Evolutionary conservation across 768 basidiomycete genomes (phyloP), one percentile per base, ranked within the genome.

Genomic region (Pulveroboletus sp.): DNA sequence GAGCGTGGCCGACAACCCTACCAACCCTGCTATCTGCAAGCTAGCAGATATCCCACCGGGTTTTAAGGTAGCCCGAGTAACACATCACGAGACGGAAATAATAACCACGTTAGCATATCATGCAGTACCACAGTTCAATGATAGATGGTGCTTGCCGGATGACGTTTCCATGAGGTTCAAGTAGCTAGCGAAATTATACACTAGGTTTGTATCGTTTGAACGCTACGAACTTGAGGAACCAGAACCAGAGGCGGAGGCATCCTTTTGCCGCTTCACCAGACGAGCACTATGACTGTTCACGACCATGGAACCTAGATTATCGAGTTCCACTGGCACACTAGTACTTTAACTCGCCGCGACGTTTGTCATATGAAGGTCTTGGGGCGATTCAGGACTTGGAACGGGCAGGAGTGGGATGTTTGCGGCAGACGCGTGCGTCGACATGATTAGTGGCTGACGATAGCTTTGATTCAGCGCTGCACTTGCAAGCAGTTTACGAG

Each of bases 241-340:
- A n/a, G n/a, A n/a, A n/a, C n/a, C n/a, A n/a, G n/a, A n/a, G n/a
- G n/a, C n/a, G n/a, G n/a, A n/a, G n/a, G n/a, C 35, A 17, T 31
- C 33, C 38, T 46, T 38, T 31, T 47, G 11, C 16, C 42, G 44
- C 20, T 51, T 52, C 21, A 45, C 53, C 21, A 55, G 33, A 17
- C 50, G 50, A 17, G 52, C 45, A 38, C 57, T 53, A 67, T 87
- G 78, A 35, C 69, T 76, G 60, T 85, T 85, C 34, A 85, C 81
- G 37, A 87, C 80, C 72, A 86, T 75, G 1, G 84, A 84, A 1
- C 83, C 84, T 12, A 86, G 71, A 17, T 70, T 72, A 50, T 85
- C 82, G 6, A 85, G 64, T 61, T 74, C 80, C 42, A 82, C 65
- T 3, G 71, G 59, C 29, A 61, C 53, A 10, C n/a, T n/a, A n/a